Base-by-base conservation (phyloP, 1,284 basidiomycete species). In the Cryptococcus sp. region DNA sequence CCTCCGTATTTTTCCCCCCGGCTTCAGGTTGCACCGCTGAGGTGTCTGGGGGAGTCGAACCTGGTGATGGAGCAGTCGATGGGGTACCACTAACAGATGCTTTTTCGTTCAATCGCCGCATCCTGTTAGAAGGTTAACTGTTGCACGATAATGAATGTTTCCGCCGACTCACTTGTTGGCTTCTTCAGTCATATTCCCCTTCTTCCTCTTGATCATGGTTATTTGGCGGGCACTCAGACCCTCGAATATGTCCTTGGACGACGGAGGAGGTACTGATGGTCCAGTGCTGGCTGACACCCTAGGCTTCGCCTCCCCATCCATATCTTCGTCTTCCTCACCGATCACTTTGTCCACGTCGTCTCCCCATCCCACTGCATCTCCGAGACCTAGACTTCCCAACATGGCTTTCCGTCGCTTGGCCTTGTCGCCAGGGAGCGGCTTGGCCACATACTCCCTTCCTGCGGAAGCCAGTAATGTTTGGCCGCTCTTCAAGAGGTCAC, bases 121-220 rank as follows among this genome's bases (percentile, higher is more conserved):
- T 68, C 43, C 69, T 74, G 44, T 29, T 17, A 49, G 15, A 23
- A 34, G 15, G 22, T 55, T 16, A 54, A 53, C 41, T 25, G n/a
- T 17, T 56, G 51, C 48, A 1, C 5, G 13, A 5, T n/a, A 13
- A 23, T 17, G 16, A 3, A 34, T 23, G 26, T 11, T 22, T 19
- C 26, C 16, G 7, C 8, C 13, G 15, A 62, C 73, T 62, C 41
- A 75, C 76, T 78, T 78, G 65, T 74, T 74, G 13, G 73, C 74
- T 57, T 77, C 75, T 40, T 76, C 73, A 10, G 67, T 64, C 20
- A 75, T 64, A 45, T 74, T 73, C 16, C 75, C 76, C 62, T 78
- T 75, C 53, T 80, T 80, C 29, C 78, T 61, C 69, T 80, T 80
- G 50, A 80, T 52, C 68, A 78, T 76, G 25, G 75, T 73, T 22